Conservation (phyloP, 2,329 filamentous ascomycete genomes). For the Cladosporium sp. region DNA sequence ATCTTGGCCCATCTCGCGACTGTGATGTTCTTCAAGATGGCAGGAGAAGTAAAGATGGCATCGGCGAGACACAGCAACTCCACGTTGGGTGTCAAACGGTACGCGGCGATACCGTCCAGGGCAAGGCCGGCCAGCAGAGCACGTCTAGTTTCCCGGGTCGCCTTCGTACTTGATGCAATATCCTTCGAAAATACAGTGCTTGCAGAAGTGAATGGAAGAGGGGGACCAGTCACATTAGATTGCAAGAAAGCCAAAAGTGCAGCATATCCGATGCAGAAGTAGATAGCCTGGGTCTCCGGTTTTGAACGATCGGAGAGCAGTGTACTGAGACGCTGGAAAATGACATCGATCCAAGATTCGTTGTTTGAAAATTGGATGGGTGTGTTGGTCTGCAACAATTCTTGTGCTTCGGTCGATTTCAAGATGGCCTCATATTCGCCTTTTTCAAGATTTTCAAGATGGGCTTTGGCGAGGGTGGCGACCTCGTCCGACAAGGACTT, state of each 20-base stretch:
- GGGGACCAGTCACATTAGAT: constrained; percentile 83
- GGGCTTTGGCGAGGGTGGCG: constrained; percentile 39
- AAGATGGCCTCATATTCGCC: constrained; percentile 47
- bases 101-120: constrained; percentile 83
- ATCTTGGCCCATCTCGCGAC: constrained; percentile 65
- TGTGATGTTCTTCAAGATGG: constrained; percentile 48
- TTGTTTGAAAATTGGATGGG: not conserved
- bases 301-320: constrained; percentile 42
- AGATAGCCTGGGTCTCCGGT: constrained; percentile 44
- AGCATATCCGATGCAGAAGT: constrained; percentile 64
- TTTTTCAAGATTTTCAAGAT: constrained; percentile 44
- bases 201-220: constrained; percentile 62
- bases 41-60: constrained; percentile 55
- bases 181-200: constrained; percentile 54
- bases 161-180: constrained; percentile 40
- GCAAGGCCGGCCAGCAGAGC: constrained; percentile 70
- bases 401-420: constrained; percentile 40
- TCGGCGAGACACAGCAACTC: constrained; percentile 81
- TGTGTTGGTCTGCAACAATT: constrained; percentile 11
- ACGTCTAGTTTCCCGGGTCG: constrained; percentile 51
- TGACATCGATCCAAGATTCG: constrained; percentile 47
- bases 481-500: constrained; percentile 47
- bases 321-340: constrained; percentile 46
- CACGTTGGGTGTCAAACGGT: constrained; percentile 78
- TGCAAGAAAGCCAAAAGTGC: constrained; percentile 80